Conservation (phyloP, 225 moss, liverwort and hornwort genomes). For the Pseudisothecium myosuroides region DNA sequence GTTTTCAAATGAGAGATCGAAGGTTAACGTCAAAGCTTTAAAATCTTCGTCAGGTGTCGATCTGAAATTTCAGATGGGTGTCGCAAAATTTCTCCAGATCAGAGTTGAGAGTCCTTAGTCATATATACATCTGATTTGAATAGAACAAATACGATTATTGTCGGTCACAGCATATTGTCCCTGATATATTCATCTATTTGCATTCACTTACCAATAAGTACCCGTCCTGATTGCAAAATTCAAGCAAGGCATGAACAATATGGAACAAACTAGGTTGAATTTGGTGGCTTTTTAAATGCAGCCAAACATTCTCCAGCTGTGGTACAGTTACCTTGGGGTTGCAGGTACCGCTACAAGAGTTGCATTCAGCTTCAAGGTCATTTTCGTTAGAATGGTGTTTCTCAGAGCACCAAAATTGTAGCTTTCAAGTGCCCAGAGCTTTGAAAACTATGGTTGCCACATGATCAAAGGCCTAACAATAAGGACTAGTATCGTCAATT, state of each 20-base stretch:
- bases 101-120: not conserved
- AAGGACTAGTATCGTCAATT: not conserved
- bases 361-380: not conserved
- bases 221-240: not conserved
- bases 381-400: not conserved
- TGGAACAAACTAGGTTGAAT: not conserved
- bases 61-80: not conserved
- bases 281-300: not conserved
- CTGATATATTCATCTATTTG: no score
- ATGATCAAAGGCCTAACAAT: not conserved
- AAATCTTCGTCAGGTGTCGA: not conserved
- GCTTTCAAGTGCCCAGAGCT: not conserved
- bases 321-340: not conserved
- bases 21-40: not conserved
- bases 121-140: no score
- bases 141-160: no score
- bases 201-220: not conserved
- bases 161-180: not conserved
- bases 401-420: no score
- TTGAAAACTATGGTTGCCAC: not conserved
- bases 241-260: not conserved
- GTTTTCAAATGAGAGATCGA: not conserved
- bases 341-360: conserved; percentile 7
- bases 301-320: not conserved
- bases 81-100: not conserved